Evolutionary conservation across 1,139 yeast species (phyloP).

Genomic region (Suhomyces bolitotheri): DNA sequence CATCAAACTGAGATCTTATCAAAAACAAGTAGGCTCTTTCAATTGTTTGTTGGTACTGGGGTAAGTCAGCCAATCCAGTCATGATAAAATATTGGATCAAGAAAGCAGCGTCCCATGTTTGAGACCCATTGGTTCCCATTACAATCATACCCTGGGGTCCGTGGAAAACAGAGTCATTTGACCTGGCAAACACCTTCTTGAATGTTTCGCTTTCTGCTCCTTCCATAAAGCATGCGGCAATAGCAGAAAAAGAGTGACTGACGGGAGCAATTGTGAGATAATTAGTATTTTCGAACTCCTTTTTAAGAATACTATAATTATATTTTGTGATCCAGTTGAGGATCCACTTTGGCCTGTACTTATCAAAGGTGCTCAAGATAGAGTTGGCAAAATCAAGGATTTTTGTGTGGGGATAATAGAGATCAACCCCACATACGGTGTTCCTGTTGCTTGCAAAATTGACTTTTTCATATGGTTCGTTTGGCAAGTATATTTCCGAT

Average conservation of each 20-base stretch:
- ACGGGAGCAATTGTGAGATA: constrained; percentile 92
- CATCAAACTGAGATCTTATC: constrained; percentile 80
- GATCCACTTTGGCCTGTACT: constrained; percentile 76
- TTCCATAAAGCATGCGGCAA: constrained; percentile 67
- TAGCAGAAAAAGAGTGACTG: constrained; percentile 78
- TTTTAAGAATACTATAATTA: constrained; percentile 64
- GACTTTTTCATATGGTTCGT: constrained; percentile 60
- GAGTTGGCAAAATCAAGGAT: constrained; percentile 65
- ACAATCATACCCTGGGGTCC: constrained; percentile 91
- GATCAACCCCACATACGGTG: constrained; percentile 86
- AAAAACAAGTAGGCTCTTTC: constrained; percentile 68
- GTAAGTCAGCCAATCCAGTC: constrained; percentile 75
- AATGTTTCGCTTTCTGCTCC: constrained; percentile 70
- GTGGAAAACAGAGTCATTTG: constrained; percentile 77
- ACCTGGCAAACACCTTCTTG: constrained; percentile 53
- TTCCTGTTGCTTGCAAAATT: constrained; percentile 73
- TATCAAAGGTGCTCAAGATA: constrained; percentile 63
- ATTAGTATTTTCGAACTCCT: constrained; percentile 78
- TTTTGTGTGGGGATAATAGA: constrained; percentile 87
- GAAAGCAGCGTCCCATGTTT: constrained; percentile 96
- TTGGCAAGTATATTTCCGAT: constrained; percentile 64
- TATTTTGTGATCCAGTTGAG: constrained; percentile 51
- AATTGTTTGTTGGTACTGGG: constrained; percentile 65
- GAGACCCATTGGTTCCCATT: constrained; percentile 98
- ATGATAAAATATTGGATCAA: constrained; percentile 78